Evolutionary conservation across 192 early-diverging fungal species (phyloP).

Genomic region (Dissophora ornata): DNA sequence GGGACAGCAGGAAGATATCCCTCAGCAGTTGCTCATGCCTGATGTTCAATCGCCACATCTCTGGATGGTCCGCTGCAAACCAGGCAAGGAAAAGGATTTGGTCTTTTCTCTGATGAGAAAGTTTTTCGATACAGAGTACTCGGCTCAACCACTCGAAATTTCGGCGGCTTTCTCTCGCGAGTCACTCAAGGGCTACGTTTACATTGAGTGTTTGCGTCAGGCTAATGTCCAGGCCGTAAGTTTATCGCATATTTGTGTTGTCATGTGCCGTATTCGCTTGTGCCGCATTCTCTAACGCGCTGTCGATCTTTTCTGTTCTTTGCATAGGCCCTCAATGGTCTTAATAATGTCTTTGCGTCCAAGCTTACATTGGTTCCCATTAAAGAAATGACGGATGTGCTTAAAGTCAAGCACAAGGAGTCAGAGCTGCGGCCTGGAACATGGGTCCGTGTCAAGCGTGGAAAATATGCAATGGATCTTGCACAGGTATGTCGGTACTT

Average conservation of each 20-base stretch:
- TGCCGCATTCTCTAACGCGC: too few relatives aligned
- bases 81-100: constrained; percentile 90
- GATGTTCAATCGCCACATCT: constrained; percentile 89
- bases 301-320: background rate
- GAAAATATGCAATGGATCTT: constrained; percentile 94
- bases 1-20: constrained; percentile 71
- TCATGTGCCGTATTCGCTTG: too few relatives aligned
- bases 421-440: constrained; percentile 70
- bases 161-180: constrained; percentile 87
- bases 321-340: constrained; percentile 72
- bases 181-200: constrained; percentile 88
- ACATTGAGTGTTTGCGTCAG: constrained; percentile 87
- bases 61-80: constrained; percentile 89
- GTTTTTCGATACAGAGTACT: constrained; percentile 74
- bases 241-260: background rate
- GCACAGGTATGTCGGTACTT: constrained; percentile 71
- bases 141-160: constrained; percentile 74
- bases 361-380: constrained; percentile 87
- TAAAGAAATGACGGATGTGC: constrained; percentile 90
- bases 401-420: constrained; percentile 78
- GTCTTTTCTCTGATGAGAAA: constrained; percentile 82
- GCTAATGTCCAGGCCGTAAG: constrained; percentile 78
- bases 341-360: constrained; percentile 78
- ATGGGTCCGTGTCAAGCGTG: constrained; percentile 93
- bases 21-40: constrained; percentile 84